phyloP scores from a whole-genome alignment of 192 early-diverging fungal genomes.

The Coemansia sp. region DNA sequence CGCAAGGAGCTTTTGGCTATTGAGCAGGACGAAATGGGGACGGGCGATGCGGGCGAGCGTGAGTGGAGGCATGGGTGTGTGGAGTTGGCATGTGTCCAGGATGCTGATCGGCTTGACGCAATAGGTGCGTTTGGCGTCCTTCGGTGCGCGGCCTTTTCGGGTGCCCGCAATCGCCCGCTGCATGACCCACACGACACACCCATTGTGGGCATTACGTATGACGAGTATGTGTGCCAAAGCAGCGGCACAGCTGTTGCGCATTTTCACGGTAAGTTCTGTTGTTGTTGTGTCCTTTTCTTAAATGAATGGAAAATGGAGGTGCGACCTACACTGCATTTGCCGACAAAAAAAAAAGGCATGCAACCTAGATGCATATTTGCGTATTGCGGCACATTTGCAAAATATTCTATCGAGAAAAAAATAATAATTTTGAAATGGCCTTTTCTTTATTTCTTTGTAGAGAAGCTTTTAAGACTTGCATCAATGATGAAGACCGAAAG shows the following conservation, averaged over 20 bases:
- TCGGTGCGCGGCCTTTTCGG: constrained; percentile 67
- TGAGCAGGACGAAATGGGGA: constrained; percentile 28
- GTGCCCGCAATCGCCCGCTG: constrained; percentile 60
- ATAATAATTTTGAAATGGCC: too few relatives aligned
- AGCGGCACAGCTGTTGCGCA: constrained; percentile 60
- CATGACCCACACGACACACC: constrained; percentile 56
- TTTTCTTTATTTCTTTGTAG: constrained; percentile 38
- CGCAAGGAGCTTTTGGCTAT: constrained; percentile 62
- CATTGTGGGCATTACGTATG: constrained; percentile 56
- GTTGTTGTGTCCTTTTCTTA: neutral
- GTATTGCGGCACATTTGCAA: neutral
- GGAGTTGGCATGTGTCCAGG: constrained; percentile 68
- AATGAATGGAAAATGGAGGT: too few relatives aligned
- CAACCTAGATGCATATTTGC: neutral
- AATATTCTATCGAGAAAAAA: neutral
- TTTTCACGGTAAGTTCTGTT: constrained; percentile 57
- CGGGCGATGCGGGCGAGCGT: constrained; percentile 22
- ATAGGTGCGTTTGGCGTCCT: constrained; percentile 76
- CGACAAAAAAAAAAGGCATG: too few relatives aligned
- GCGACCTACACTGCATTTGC: too few relatives aligned
- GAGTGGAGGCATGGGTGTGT: constrained; percentile 56
- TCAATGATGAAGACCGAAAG: constrained; percentile 63
- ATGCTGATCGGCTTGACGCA: constrained; percentile 71
- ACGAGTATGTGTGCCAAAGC: constrained; percentile 57
- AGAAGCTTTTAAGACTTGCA: constrained; percentile 64